Conservation (phyloP, 805 yeast species). For the Ogataea paraovalis region DNA sequence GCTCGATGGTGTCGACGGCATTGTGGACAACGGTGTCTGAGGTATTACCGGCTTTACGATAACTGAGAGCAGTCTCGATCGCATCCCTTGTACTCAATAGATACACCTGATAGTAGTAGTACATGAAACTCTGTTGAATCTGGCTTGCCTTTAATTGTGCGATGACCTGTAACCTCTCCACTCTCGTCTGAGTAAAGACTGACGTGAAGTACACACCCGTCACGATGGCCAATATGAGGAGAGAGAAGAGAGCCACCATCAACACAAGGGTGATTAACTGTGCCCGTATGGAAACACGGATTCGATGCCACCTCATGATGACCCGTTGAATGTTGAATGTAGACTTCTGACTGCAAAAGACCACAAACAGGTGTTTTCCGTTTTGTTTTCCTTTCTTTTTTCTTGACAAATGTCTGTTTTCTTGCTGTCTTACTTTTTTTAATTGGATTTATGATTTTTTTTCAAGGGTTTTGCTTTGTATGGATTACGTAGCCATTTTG, state of each 20-base stretch:
- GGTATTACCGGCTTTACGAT: slow-evolving; percentile 69
- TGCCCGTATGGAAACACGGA: slow-evolving; percentile 63
- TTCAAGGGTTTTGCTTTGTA: no score
- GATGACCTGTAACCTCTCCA: slow-evolving; percentile 69
- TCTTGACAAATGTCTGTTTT: no score
- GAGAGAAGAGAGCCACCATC: slow-evolving; percentile 57
- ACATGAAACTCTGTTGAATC: slow-evolving; percentile 61
- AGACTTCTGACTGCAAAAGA: no score
- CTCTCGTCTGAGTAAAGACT: slow-evolving; percentile 57
- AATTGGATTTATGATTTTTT: no score
- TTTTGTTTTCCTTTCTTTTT: no score
- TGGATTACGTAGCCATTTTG: no score
- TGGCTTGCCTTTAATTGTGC: slow-evolving; percentile 82
- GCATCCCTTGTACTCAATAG: slow-evolving; percentile 61
- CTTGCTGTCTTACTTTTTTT: no score
- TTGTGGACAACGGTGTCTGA: slow-evolving; percentile 44
- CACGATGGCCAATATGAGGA: slow-evolving; percentile 69
- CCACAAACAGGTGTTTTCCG: no score
- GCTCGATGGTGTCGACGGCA: slow-evolving; percentile 48
- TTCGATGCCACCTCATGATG: slow-evolving; percentile 22
- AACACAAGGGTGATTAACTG: slow-evolving; percentile 71
- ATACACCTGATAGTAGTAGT: slow-evolving; percentile 62
- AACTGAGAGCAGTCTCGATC: slow-evolving; percentile 55
- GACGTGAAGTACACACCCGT: slow-evolving; percentile 70
- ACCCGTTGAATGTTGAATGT: no score